Conservation (phyloP, 306 rosid species). For the Gastrolobium bilobum region DNA sequence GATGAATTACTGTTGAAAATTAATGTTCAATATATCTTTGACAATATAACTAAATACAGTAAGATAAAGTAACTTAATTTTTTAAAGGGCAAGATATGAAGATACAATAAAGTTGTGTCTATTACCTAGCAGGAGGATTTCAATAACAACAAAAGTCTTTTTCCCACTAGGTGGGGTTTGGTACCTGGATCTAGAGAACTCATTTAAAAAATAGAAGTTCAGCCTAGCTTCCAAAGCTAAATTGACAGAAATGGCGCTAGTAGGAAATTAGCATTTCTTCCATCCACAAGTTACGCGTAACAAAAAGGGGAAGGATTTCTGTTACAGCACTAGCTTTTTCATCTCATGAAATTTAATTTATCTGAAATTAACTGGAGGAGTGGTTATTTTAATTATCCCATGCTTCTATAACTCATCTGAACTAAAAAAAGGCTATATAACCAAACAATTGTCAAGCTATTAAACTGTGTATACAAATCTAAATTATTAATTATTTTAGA, state of each 20-base stretch:
- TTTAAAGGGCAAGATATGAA: constrained; percentile 13
- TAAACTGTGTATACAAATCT: neutral
- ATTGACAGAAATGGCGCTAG: constrained; percentile 3
- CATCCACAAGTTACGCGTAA: neutral
- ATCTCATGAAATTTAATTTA: neutral
- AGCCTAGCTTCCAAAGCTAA: neutral
- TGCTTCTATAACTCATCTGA: constrained; percentile 9
- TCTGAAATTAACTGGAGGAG: neutral
- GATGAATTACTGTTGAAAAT: constrained; percentile 3
- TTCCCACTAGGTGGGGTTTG: neutral
- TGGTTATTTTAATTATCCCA: neutral
- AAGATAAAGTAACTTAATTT: neutral
- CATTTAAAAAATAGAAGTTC: neutral
- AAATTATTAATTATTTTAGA: neutral
- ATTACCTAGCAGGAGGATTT: neutral
- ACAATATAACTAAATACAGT: too few species aligned
- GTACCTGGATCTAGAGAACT: neutral
- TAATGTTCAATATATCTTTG: neutral
- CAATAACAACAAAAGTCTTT: neutral
- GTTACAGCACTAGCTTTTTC: neutral
- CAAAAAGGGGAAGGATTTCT: neutral
- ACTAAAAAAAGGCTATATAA: constrained; percentile 6
- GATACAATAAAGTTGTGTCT: constrained; percentile 13
- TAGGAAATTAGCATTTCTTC: neutral
- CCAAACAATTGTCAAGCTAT: neutral